A percentile compares a stretch with the other conserved stretches of the same genome.
phyloP scores from a whole-genome alignment of 768 basidiomycete species.

The Lactarius trivialis region DNA sequence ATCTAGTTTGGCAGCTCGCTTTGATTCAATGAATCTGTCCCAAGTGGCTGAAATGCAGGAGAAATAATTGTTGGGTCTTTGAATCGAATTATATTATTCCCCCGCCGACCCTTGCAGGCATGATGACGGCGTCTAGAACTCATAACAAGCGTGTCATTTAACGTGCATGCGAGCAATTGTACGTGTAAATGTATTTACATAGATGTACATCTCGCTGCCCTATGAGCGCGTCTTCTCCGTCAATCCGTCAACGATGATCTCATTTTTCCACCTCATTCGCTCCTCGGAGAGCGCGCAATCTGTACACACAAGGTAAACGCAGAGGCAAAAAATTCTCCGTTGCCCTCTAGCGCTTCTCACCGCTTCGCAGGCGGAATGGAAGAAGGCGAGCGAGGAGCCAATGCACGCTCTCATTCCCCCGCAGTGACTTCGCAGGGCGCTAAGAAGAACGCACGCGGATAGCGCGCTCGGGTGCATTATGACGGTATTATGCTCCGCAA shows the following conservation, averaged over 20 bases:
- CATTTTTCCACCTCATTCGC: background rate
- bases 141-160: background rate
- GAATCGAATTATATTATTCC: too few relatives aligned
- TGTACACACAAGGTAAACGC: background rate
- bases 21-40: background rate
- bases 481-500: slow-evolving; percentile 1
- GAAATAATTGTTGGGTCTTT: background rate
- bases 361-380: background rate
- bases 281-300: slow-evolving; percentile 10
- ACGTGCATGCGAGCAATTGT: background rate
- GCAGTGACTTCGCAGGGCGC: background rate
- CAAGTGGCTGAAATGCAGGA: background rate
- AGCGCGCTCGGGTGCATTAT: slow-evolving; percentile 8
- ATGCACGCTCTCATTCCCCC: background rate
- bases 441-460: background rate
- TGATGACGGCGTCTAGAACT: background rate
- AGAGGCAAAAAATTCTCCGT: background rate
- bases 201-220: slow-evolving; percentile 11
- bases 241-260: background rate
- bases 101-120: background rate
- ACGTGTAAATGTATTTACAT: slow-evolving; percentile 8
- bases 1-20: background rate
- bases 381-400: background rate
- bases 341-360: background rate
- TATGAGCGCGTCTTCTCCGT: background rate